A percentile compares a stretch with the other conserved stretches of the same genome.
Evolutionary conservation across 192 early-diverging fungal genomes (phyloP).

Genomic region (Coemansia sp.): DNA sequence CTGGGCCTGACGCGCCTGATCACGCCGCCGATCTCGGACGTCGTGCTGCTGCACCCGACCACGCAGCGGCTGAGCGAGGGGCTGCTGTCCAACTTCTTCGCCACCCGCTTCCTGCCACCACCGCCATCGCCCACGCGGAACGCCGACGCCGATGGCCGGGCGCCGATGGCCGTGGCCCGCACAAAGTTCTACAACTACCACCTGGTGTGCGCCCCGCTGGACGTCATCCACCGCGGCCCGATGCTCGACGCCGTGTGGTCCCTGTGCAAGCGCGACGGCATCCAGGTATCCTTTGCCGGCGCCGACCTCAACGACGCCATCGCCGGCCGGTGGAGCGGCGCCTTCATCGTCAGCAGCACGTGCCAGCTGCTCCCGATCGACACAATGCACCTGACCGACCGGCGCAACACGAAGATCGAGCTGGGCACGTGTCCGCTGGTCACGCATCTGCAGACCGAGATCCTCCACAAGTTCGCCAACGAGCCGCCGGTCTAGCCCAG

Average conservation of each 20-base stretch:
- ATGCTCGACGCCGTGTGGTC: constrained; percentile 22
- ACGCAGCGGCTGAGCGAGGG: constrained; percentile 38
- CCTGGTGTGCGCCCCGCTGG: constrained; percentile 31
- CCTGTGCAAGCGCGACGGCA: constrained; percentile 23
- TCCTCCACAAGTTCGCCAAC: constrained; percentile 10
- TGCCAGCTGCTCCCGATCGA: constrained; percentile 32
- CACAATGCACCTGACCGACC: constrained; percentile 43
- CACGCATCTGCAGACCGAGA: constrained; percentile 21
- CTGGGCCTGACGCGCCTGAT: constrained; percentile 26
- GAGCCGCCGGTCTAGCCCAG: background rate
- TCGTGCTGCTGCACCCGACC: constrained; percentile 26
- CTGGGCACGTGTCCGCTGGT: constrained; percentile 29
- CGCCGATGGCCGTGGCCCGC: background rate
- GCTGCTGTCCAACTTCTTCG: constrained; percentile 35
- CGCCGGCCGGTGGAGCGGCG: constrained; percentile 25
- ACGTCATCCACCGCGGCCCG: constrained; percentile 15
- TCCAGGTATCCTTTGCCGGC: constrained; percentile 32
- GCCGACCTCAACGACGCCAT: constrained; percentile 23
- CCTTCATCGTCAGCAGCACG: constrained; percentile 31
- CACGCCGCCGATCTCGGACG: constrained; percentile 31
- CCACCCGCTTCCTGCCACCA: constrained; percentile 8
- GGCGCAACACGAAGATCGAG: constrained; percentile 19
- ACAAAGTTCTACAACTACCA: constrained; percentile 23
- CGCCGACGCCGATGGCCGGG: background rate
- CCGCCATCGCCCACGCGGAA: background rate